Percentiles rank a stretch among this genome's conserved stretches.
These are phyloP conservation scores for Silene conica DNA, from an alignment of 148 eudicot genomes.

Conservation along the genomic window DNA sequence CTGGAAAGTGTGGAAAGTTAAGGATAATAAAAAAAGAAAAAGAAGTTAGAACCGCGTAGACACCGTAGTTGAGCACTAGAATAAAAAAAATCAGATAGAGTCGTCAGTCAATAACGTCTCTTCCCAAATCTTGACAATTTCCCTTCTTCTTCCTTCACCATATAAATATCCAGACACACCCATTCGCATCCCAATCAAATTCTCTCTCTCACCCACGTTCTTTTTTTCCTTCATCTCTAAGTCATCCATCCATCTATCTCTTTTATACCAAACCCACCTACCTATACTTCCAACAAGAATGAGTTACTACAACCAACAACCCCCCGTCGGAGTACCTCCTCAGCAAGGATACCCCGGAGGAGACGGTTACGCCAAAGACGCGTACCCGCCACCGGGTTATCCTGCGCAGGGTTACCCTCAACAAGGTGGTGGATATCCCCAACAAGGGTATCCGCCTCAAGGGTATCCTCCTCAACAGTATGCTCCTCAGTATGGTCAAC, in stretches of 20 bases:
- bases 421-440: constrained; percentile 19
- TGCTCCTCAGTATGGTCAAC: constrained; percentile 29
- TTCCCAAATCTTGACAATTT: not conserved
- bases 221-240: not conserved
- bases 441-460: constrained; percentile 20
- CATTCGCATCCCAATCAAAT: not conserved
- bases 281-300: constrained; percentile 16
- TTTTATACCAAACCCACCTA: not conserved
- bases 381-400: constrained; percentile 24
- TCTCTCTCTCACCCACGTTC: not conserved
- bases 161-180: not conserved
- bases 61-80: not conserved
- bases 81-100: not conserved
- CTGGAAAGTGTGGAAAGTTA: not conserved
- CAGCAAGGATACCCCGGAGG: constrained; percentile 36
- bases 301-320: constrained; percentile 83
- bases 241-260: not conserved
- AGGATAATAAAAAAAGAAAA: not conserved
- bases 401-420: constrained; percentile 22
- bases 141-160: not conserved
- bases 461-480: constrained; percentile 25
- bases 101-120: not conserved
- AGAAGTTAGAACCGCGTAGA: not conserved
- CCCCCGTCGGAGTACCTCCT: constrained; percentile 84
- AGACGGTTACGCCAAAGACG: constrained; percentile 18